A percentile compares a stretch with the other conserved stretches of the same genome.
Conservation (phyloP, 2,329 filamentous ascomycete species). For the Pyrenophora teres region DNA sequence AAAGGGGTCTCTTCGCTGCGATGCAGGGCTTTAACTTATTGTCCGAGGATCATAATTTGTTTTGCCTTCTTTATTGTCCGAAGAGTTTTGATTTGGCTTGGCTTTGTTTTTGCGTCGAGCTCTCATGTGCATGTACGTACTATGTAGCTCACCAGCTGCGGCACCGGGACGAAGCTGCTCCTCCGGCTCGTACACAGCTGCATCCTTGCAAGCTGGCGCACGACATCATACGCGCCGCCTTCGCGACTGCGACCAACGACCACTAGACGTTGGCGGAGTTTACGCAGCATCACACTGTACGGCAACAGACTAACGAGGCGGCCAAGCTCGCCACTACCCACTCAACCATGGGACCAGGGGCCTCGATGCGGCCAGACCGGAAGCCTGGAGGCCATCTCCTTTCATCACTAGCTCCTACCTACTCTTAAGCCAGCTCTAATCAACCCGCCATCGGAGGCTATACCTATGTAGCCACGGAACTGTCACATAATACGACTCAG, state of each 20-base stretch:
- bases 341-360: not conserved
- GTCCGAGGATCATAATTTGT: not conserved
- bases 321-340: not conserved
- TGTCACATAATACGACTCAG: not conserved
- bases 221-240: not conserved
- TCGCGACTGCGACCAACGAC: no score
- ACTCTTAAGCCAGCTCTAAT: no score
- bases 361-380: not conserved
- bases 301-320: not conserved
- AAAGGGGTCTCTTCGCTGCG: conserved; percentile 1
- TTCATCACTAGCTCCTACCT: not conserved
- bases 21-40: conserved; percentile 7
- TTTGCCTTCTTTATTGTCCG: conserved; percentile 1
- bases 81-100: not conserved
- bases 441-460: no score
- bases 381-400: not conserved
- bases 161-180: not conserved
- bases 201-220: not conserved
- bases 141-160: no score
- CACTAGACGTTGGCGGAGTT: no score
- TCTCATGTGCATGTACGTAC: not conserved
- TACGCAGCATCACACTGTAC: not conserved
- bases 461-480: not conserved
- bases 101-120: not conserved
- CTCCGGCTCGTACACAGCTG: not conserved